phyloP scores from a whole-genome alignment of 768 basidiomycete species.

The Lactarius deliciosus region DNA sequence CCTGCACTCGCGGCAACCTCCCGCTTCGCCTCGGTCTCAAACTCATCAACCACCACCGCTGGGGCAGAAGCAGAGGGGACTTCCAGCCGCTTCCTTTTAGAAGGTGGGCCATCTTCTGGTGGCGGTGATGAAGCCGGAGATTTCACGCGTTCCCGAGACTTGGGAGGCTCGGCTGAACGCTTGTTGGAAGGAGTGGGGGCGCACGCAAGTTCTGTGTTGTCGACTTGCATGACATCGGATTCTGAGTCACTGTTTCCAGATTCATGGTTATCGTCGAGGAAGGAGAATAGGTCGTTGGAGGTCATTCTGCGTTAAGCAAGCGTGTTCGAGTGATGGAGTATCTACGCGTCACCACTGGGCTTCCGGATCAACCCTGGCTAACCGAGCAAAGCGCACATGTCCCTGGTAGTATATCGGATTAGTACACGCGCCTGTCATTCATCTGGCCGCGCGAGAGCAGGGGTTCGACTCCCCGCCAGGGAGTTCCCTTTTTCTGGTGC shows the following conservation, averaged over 20 bases:
- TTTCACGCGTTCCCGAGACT: slow-evolving; percentile 15
- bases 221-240: slow-evolving; percentile 22
- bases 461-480: slow-evolving; percentile 40
- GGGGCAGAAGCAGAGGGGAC: slow-evolving; percentile 53
- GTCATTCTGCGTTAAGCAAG: slow-evolving; percentile 32
- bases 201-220: slow-evolving; percentile 30
- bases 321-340: background rate
- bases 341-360: too few relatives aligned
- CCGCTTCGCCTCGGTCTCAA: slow-evolving; percentile 90
- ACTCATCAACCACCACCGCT: slow-evolving; percentile 80
- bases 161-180: slow-evolving; percentile 43
- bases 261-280: slow-evolving; percentile 46
- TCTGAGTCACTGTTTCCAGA: slow-evolving; percentile 41
- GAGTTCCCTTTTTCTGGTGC: slow-evolving; percentile 15
- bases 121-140: slow-evolving; percentile 28
- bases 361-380: background rate
- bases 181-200: slow-evolving; percentile 38
- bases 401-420: slow-evolving; percentile 32
- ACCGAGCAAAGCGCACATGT: background rate
- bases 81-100: slow-evolving; percentile 60
- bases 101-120: slow-evolving; percentile 41
- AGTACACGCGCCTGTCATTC: slow-evolving; percentile 31
- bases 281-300: slow-evolving; percentile 61
- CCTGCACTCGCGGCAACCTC: slow-evolving; percentile 90
- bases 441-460: slow-evolving; percentile 36